phyloP scores from a whole-genome alignment of 1,139 yeast genomes.

The Geotrichum siamense region DNA sequence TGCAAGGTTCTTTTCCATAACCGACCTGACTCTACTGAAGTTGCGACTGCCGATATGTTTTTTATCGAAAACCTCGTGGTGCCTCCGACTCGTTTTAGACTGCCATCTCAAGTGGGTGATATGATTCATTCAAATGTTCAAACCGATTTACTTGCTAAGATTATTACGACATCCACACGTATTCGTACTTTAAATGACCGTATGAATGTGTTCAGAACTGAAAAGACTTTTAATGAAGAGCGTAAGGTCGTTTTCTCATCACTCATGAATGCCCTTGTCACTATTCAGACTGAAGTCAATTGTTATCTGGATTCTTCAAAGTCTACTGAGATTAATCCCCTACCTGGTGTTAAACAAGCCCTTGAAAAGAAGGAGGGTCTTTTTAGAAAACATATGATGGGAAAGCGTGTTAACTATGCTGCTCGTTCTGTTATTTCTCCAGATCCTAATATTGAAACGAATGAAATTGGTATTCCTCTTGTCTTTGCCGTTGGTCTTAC shows the following conservation, averaged over 20 bases:
- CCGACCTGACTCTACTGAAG: constrained; percentile 51
- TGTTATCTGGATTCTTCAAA: constrained; percentile 90
- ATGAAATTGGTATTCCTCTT: constrained; percentile 98
- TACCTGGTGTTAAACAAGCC: constrained; percentile 96
- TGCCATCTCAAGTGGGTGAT: constrained; percentile 95
- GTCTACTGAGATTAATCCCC: constrained; percentile 67
- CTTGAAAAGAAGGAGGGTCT: constrained; percentile 97
- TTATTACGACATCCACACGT: constrained; percentile 69
- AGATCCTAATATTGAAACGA: constrained; percentile 95
- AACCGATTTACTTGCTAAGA: constrained; percentile 75
- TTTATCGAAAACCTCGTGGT: constrained; percentile 83
- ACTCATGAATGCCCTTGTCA: constrained; percentile 90
- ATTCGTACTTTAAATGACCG: constrained; percentile 88
- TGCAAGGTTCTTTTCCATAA: constrained; percentile 58
- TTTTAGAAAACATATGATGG: constrained; percentile 99
- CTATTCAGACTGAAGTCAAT: constrained; percentile 91
- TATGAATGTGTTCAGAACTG: constrained; percentile 46
- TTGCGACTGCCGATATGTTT: constrained; percentile 75
- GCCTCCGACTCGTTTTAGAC: constrained; percentile 93
- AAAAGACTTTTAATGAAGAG: constrained; percentile 59
- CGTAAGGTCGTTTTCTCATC: constrained; percentile 76
- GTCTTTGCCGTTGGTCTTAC: constrained; percentile 94
- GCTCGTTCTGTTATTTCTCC: constrained; percentile 99
- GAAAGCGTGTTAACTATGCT: constrained; percentile 97
- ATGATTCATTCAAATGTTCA: constrained; percentile 92